Percentiles rank a stretch among this genome's conserved stretches.
phyloP scores from a whole-genome alignment of 2,329 filamentous ascomycete genomes.

The Ceratocystis eucalypticola region DNA sequence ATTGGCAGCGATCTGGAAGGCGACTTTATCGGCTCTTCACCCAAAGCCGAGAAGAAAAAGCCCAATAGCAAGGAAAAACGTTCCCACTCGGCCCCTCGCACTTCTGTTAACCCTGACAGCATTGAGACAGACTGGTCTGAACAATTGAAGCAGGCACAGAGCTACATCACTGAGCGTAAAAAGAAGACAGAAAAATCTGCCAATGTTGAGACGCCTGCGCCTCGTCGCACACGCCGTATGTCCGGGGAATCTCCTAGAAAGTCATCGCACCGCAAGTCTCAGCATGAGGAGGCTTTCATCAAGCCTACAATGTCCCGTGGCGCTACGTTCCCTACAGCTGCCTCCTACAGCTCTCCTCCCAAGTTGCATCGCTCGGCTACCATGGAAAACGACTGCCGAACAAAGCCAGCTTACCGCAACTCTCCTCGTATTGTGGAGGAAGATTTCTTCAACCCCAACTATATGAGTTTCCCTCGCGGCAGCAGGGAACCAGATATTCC shows the following conservation, averaged over 20 bases:
- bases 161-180: background rate
- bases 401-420: background rate
- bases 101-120: background rate
- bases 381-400: background rate
- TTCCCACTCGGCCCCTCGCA: background rate
- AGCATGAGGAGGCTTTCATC: background rate
- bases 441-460: background rate
- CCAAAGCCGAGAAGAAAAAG: constrained; percentile 1
- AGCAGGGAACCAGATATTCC: background rate
- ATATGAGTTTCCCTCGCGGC: background rate
- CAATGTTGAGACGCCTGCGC: background rate
- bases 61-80: constrained; percentile 1
- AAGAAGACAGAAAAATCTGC: background rate
- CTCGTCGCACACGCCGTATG: background rate
- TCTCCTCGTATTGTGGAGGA: background rate
- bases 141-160: background rate
- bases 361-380: background rate
- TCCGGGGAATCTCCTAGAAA: constrained; percentile 12
- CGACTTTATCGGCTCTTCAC: background rate
- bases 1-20: background rate
- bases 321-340: background rate
- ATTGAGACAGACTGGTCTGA: background rate
- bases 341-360: background rate
- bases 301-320: background rate
- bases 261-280: background rate